phyloP scores from a whole-genome alignment of 257 asterid genomes.

The Cynanchum wilfordii region DNA sequence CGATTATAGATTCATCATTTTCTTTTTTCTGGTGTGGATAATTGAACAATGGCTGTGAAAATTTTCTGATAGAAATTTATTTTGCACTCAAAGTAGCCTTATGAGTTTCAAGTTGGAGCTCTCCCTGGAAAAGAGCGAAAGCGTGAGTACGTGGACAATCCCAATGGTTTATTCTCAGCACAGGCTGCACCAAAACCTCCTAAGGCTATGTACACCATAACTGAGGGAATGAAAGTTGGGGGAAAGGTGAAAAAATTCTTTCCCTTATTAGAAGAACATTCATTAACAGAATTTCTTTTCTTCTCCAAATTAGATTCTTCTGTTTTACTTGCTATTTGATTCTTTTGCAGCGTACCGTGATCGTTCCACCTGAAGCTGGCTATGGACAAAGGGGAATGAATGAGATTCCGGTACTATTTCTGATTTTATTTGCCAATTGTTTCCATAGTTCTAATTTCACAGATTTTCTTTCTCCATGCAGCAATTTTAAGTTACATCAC shows the following conservation, averaged over 20 bases:
- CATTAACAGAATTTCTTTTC: not conserved
- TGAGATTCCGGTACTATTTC: slow-evolving; percentile 75
- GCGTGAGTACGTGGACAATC: slow-evolving; percentile 86
- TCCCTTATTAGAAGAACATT: not conserved
- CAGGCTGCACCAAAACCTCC: slow-evolving; percentile 99
- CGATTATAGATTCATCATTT: not conserved
- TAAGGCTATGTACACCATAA: slow-evolving; percentile 66
- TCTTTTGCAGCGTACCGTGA: slow-evolving; percentile 69
- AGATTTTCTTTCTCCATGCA: not conserved
- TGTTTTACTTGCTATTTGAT: not conserved
- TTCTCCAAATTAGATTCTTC: not conserved
- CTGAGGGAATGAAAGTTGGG: slow-evolving; percentile 97
- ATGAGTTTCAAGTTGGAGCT: slow-evolving; percentile 88
- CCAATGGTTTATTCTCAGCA: slow-evolving; percentile 93
- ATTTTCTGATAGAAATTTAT: slow-evolving; percentile 25
- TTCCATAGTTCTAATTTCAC: not conserved
- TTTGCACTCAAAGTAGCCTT: slow-evolving; percentile 60
- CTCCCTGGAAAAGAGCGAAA: slow-evolving; percentile 89
- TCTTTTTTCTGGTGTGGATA: no score
- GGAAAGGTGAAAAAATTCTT: slow-evolving; percentile 58
- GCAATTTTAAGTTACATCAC: not conserved
- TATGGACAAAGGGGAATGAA: slow-evolving; percentile 85
- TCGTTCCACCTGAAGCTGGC: slow-evolving; percentile 85
- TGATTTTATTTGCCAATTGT: not conserved
- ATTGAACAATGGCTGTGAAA: not conserved